phyloP scores from a whole-genome alignment of 371 early-diverging fungal genomes.

The Mucor piriformis region DNA sequence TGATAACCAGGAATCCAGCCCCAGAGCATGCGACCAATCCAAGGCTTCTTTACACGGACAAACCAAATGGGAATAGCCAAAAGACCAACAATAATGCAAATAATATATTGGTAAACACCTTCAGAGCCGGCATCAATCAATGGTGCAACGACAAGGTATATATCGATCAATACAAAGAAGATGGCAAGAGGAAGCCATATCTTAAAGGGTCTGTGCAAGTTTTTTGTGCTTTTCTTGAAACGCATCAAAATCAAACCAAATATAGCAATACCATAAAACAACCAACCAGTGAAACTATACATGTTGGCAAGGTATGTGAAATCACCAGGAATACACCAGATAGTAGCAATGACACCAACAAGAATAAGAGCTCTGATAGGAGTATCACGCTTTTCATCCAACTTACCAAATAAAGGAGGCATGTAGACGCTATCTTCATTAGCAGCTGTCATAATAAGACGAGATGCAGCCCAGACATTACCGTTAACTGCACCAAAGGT shows the following conservation, averaged over 20 bases:
- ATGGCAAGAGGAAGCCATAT: conserved; percentile 41
- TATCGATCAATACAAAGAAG: conserved; percentile 36
- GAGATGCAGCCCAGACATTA: conserved; percentile 52
- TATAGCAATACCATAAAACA: conserved; percentile 54
- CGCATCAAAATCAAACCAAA: conserved; percentile 40
- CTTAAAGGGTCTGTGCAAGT: conserved; percentile 38
- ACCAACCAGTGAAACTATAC: conserved; percentile 63
- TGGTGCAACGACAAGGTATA: conserved; percentile 44
- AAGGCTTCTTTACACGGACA: conserved; percentile 38
- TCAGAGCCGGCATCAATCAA: conserved; percentile 42
- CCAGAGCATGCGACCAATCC: conserved; percentile 31
- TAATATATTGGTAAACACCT: conserved; percentile 39
- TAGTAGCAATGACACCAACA: conserved; percentile 45
- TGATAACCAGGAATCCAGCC: conserved; percentile 44
- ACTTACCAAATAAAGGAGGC: conserved; percentile 42
- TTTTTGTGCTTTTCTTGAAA: conserved; percentile 33
- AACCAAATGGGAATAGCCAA: conserved; percentile 44
- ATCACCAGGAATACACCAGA: conserved; percentile 50
- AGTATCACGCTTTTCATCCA: conserved; percentile 37
- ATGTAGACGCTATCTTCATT: conserved; percentile 51
- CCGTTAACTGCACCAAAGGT: conserved; percentile 50
- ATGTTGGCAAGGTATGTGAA: conserved; percentile 61
- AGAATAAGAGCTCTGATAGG: conserved; percentile 48
- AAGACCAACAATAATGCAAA: conserved; percentile 39
- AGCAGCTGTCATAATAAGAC: conserved; percentile 43